Conservation (phyloP, 805 yeast species). For the Yamadazyma nakazawae region DNA sequence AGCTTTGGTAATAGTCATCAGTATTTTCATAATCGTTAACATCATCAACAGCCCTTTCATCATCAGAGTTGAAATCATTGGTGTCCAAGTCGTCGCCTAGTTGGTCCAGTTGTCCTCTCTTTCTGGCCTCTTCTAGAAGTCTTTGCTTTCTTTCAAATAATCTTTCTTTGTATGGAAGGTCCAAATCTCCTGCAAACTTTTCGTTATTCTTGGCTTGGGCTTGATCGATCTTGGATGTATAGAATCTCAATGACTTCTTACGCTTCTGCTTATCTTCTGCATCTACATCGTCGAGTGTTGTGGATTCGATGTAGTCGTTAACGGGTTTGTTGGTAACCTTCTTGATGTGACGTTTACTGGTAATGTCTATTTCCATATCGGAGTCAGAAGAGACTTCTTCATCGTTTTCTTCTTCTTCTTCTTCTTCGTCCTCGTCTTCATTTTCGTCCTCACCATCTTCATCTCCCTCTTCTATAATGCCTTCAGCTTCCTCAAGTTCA, state of each 20-base stretch:
- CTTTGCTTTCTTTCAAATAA: conserved; percentile 87
- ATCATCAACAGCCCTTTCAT: conserved; percentile 32
- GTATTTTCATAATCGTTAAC: conserved; percentile 32
- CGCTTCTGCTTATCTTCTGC: conserved; percentile 80
- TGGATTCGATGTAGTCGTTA: conserved; percentile 67
- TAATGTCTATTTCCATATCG: conserved; percentile 50
- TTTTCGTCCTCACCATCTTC: conserved; percentile 15
- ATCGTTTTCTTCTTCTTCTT: conserved; percentile 19
- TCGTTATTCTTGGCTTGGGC: conserved; percentile 54
- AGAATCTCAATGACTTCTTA: conserved; percentile 83
- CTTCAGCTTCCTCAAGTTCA: conserved; percentile 14
- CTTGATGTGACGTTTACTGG: conserved; percentile 51
- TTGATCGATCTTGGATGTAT: conserved; percentile 95
- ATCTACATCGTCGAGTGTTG: conserved; percentile 71
- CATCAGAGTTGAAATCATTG: conserved; percentile 49
- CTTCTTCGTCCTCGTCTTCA: conserved; percentile 17
- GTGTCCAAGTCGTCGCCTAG: conserved; percentile 56
- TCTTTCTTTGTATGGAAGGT: conserved; percentile 88
- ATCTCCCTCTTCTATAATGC: conserved; percentile 19
- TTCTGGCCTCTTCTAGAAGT: conserved; percentile 80
- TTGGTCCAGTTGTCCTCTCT: conserved; percentile 58
- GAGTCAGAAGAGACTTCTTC: conserved; percentile 11
- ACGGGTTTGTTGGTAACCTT: conserved; percentile 13
- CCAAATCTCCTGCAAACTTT: conserved; percentile 72
- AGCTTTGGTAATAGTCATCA: conserved; percentile 56